Base-by-base conservation (phyloP, 768 basidiomycete genomes). In the Fibroporia radiculosa region DNA sequence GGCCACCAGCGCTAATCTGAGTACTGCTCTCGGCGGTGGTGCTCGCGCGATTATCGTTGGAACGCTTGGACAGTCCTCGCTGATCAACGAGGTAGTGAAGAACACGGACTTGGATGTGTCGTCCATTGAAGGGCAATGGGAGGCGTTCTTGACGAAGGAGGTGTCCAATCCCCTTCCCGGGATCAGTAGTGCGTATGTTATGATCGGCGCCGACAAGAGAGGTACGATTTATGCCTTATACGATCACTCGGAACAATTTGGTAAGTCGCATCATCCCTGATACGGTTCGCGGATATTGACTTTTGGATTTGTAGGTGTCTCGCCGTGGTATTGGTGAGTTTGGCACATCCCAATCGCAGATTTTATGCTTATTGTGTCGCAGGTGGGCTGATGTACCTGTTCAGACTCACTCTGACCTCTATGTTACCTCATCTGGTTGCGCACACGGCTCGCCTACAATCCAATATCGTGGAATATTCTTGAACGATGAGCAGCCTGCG, bases 321-420 rank as follows among this genome's bases (percentile, higher is more conserved):
- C 78, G 16, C 80, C 80, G n/a, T 82, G 80, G 78, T 78, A 74
- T 48, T 81, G 76, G 76, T 76, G 52, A 34, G 73, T 61, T 40
- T 44, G 10, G 31, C 12, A 10, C 37, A 28, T 22, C 25, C 16
- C 23, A 22, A 1, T 8, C 29, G 10, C 29, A 10, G 10, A n/a
- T 11, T 22, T 24, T 8, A 27, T 8, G 1, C 36, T 33, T 1
- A 28, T 4, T 14, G 6, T 14, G 6, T 23, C 18, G 48, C 43
- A 82, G 77, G 77, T 87, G 83, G 83, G 80, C 82, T n/a, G 83
- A 87, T 58, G 83, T 83, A n/a, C 80, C 80, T 6, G 68, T 72
- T 1, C 72, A 71, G 13, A 64, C 67, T 25, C 71, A 79, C 27
- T 57, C 66, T 10, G 59, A 73, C 27, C 48, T 85, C 20, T 77